A percentile compares a stretch with the other conserved stretches of the same genome.
Conservation (phyloP, 1,284 basidiomycete genomes). For the Leccinum griseonigrum region DNA sequence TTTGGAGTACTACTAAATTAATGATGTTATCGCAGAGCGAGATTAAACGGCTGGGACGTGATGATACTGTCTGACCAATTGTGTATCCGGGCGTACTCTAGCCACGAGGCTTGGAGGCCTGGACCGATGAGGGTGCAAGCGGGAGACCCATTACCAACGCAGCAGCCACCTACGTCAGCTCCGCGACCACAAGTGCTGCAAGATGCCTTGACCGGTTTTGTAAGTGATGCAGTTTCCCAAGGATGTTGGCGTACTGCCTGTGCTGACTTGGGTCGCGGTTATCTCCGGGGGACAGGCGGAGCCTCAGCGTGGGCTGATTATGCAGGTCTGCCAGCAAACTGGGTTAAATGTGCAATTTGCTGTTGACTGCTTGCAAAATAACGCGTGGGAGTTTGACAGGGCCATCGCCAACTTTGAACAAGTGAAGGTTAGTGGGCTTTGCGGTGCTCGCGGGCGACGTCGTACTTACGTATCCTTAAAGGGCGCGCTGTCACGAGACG, state of each 20-base stretch:
- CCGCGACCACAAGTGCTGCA: constrained; percentile 40
- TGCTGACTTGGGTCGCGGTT: constrained; percentile 8
- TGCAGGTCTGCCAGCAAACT: constrained; percentile 68
- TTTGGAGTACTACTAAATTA: neutral
- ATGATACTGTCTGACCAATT: constrained; percentile 88
- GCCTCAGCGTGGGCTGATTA: constrained; percentile 61
- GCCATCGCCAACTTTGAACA: constrained; percentile 82
- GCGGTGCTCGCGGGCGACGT: constrained; percentile 12
- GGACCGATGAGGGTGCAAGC: constrained; percentile 70
- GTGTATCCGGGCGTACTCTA: constrained; percentile 81
- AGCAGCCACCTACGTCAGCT: constrained; percentile 22
- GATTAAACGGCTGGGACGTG: constrained; percentile 84
- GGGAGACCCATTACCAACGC: constrained; percentile 31
- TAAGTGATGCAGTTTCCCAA: constrained; percentile 38
- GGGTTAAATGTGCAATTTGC: constrained; percentile 75
- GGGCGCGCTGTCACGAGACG: constrained; percentile 43
- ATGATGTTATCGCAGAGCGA: constrained; percentile 52
- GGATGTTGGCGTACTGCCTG: neutral
- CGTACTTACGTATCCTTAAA: constrained; percentile 32
- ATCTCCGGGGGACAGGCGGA: constrained; percentile 48
- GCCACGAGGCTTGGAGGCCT: constrained; percentile 73
- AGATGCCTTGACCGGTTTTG: constrained; percentile 50
- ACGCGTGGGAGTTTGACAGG: constrained; percentile 75
- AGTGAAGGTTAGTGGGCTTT: constrained; percentile 60
- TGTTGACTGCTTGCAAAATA: constrained; percentile 78